Percentiles rank a stretch among this genome's conserved stretches.
Evolutionary conservation across 192 early-diverging fungal species (phyloP).

Genomic region (Podila verticillata): DNA sequence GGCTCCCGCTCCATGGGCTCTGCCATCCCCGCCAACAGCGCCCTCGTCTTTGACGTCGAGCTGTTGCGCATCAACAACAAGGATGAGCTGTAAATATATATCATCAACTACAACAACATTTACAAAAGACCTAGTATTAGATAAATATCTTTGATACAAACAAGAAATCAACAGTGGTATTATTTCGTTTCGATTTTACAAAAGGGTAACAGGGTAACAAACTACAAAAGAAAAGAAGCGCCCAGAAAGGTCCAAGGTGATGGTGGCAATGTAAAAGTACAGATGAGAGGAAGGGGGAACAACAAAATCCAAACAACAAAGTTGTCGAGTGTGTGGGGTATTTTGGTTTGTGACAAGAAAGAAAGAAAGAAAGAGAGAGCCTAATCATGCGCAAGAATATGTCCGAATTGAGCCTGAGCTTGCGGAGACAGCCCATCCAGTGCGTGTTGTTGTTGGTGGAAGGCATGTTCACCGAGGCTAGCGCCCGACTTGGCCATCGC

Average conservation of each 20-base stretch:
- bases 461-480: neutral
- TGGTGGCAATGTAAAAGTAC: no score
- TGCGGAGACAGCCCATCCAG: neutral
- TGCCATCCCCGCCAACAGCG: conserved; percentile 57
- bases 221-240: neutral
- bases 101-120: neutral
- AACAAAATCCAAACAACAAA: no score
- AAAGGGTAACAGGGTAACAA: neutral
- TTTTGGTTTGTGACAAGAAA: no score
- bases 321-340: no score
- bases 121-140: neutral
- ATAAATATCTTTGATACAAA: no score
- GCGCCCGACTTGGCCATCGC: neutral
- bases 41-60: conserved; percentile 85
- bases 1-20: conserved; percentile 61
- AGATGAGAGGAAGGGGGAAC: no score
- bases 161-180: no score
- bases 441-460: neutral
- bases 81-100: conserved; percentile 47
- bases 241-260: neutral
- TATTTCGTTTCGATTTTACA: no score
- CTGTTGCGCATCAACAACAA: conserved; percentile 66
- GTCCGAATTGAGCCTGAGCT: neutral
- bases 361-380: no score
- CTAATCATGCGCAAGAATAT: neutral